phyloP scores from a whole-genome alignment of 164 flowering plant species.

The Stephania yunnanensis region DNA sequence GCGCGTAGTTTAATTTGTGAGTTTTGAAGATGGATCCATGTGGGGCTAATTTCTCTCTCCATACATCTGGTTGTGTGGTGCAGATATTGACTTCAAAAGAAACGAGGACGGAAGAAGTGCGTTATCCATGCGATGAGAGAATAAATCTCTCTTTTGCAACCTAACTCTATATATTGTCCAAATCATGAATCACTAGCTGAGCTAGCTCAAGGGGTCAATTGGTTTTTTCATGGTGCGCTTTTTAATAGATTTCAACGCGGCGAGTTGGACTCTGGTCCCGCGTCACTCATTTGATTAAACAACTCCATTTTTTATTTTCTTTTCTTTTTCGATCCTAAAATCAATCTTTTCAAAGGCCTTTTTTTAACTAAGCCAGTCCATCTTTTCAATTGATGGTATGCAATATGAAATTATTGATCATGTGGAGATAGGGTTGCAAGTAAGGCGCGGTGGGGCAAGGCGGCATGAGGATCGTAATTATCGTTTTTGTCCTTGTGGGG shows the following conservation, averaged over 20 bases:
- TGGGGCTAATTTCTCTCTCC: background rate
- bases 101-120: background rate
- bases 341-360: no score
- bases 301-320: no score
- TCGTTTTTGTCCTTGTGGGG: no score
- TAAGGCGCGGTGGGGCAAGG: no score
- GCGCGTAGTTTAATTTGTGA: background rate
- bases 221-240: background rate
- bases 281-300: background rate
- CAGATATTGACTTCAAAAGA: slow-evolving; percentile 1
- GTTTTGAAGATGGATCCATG: background rate
- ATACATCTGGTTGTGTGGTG: background rate
- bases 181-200: background rate
- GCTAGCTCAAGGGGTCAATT: no score
- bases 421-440: no score
- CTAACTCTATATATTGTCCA: background rate
- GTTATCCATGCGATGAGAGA: background rate
- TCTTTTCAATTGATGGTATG: no score
- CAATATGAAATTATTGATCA: no score
- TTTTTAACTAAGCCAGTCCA: no score
- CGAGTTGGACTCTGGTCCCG: background rate
- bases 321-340: no score
- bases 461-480: no score
- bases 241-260: background rate
- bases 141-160: background rate